Conservation (phyloP, 1,284 basidiomycete genomes). For the Ganoderma sp. region DNA sequence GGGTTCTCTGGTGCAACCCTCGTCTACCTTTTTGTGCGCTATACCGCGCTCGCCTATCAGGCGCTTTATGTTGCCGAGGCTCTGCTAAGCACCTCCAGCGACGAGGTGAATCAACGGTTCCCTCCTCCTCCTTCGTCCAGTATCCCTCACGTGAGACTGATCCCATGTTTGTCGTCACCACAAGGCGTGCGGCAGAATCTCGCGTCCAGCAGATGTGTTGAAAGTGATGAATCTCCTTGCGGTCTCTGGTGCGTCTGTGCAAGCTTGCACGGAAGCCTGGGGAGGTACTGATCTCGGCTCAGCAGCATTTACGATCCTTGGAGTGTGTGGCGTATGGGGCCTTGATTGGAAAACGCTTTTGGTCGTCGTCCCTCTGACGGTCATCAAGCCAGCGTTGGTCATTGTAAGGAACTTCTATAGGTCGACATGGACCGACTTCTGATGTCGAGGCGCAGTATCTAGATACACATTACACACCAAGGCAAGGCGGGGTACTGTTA, state of each 20-base stretch:
- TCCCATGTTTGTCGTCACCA: neutral
- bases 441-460: neutral
- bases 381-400: slow-evolving; percentile 6
- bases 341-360: neutral
- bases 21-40: slow-evolving; percentile 22
- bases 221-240: slow-evolving; percentile 10
- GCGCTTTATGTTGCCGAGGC: slow-evolving; percentile 8
- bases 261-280: neutral
- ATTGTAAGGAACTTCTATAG: neutral
- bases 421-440: neutral
- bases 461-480: neutral
- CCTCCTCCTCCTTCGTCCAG: too few relatives aligned
- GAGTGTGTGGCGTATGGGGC: slow-evolving; percentile 3
- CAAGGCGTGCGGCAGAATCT: slow-evolving; percentile 5
- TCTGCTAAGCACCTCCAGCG: neutral
- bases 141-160: neutral
- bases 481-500: neutral
- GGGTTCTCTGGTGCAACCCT: slow-evolving; percentile 17
- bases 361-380: slow-evolving; percentile 1
- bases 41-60: slow-evolving; percentile 9
- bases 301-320: slow-evolving; percentile 5
- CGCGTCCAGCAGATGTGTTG: slow-evolving; percentile 6
- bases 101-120: neutral
- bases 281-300: too few relatives aligned
- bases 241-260: neutral